phyloP scores from a whole-genome alignment of 108 stramenopile species.

The Nitzschia inconspicua region DNA sequence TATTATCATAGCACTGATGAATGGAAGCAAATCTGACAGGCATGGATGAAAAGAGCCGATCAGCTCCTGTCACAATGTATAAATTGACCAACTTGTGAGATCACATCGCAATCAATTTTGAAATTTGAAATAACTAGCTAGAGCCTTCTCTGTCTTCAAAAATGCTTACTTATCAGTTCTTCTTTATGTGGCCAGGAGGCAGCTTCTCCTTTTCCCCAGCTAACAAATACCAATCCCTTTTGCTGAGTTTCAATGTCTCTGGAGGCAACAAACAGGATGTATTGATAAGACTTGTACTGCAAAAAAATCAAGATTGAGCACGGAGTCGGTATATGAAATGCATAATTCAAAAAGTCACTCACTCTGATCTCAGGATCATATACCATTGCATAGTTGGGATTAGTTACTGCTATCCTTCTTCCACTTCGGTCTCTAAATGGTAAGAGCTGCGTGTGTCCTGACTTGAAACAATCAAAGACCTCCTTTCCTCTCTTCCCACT shows the following conservation, averaged over 20 bases:
- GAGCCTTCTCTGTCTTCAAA: too few relatives aligned
- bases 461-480: too few relatives aligned
- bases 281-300: not conserved
- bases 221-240: constrained; percentile 20
- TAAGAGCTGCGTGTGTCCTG: not conserved
- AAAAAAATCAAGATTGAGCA: not conserved
- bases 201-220: not conserved
- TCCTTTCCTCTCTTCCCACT: not conserved
- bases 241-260: constrained; percentile 16
- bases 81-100: too few relatives aligned
- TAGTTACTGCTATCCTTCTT: not conserved
- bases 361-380: not conserved
- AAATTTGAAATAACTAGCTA: too few relatives aligned
- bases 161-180: not conserved
- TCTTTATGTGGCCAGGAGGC: not conserved
- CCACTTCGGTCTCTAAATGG: constrained; percentile 1
- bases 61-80: too few relatives aligned
- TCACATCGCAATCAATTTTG: too few relatives aligned
- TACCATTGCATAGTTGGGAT: not conserved
- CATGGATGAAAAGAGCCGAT: not conserved
- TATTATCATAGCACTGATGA: not conserved
- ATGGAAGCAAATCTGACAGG: not conserved
- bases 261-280: not conserved
- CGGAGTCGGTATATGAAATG: not conserved
- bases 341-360: not conserved